phyloP scores from a whole-genome alignment of 1,139 yeast species.

The Suhomyces wounanorum region DNA sequence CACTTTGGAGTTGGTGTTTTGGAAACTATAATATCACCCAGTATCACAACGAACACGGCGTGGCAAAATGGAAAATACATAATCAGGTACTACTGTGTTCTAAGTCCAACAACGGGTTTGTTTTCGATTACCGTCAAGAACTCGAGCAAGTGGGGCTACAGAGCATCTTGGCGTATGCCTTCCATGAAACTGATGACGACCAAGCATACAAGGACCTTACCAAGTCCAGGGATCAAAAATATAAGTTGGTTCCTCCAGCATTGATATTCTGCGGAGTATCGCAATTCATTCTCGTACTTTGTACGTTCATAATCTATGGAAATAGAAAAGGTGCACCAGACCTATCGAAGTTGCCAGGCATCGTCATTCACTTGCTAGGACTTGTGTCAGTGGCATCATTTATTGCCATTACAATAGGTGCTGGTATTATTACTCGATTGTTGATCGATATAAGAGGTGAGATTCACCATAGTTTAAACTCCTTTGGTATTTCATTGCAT shows the following conservation, averaged over 20 bases:
- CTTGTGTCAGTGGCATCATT: slow-evolving; percentile 36
- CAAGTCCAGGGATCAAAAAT: slow-evolving; percentile 19
- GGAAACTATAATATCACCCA: slow-evolving; percentile 40
- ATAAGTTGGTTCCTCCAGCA: slow-evolving; percentile 27
- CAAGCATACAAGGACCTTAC: slow-evolving; percentile 23
- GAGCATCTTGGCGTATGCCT: slow-evolving; percentile 52
- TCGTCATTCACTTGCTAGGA: slow-evolving; percentile 35
- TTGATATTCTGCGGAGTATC: slow-evolving; percentile 26
- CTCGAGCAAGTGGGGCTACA: slow-evolving; percentile 42
- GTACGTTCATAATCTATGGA: slow-evolving; percentile 38
- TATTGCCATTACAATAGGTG: slow-evolving; percentile 30
- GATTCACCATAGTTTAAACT: slow-evolving; percentile 36
- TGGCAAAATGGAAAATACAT: slow-evolving; percentile 13
- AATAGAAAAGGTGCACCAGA: slow-evolving; percentile 33
- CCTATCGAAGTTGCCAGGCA: slow-evolving; percentile 30
- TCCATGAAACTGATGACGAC: slow-evolving; percentile 19
- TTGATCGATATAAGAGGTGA: slow-evolving; percentile 27
- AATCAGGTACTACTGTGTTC: slow-evolving; percentile 28
- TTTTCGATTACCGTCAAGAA: slow-evolving; percentile 50
- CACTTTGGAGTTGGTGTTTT: slow-evolving; percentile 49
- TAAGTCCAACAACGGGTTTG: slow-evolving; percentile 16
- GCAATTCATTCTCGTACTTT: slow-evolving; percentile 29
- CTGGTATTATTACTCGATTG: slow-evolving; percentile 29
- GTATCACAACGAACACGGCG: slow-evolving; percentile 18
- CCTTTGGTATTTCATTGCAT: slow-evolving; percentile 47